phyloP scores from a whole-genome alignment of 2,329 filamentous ascomycete genomes.

The Pyricularia grisea region DNA sequence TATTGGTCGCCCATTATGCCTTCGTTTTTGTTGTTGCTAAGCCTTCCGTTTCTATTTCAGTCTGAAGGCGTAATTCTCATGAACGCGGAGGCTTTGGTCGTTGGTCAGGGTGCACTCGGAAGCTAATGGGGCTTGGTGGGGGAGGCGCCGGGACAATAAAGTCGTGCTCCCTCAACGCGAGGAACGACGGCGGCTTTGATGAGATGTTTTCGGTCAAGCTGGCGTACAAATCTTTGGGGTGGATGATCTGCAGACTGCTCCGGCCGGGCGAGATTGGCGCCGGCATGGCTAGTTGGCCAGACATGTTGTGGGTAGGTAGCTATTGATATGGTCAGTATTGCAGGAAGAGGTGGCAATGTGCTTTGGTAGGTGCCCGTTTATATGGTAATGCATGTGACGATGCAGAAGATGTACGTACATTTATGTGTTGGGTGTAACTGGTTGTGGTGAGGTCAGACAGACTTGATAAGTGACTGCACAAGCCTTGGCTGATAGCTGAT shows the following conservation, averaged over 20 bases:
- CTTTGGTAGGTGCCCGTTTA: not conserved
- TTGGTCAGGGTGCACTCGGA: conserved; percentile 37
- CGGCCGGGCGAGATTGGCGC: conserved; percentile 37
- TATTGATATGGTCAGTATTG: not conserved
- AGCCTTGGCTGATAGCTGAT: not conserved
- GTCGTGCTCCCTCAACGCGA: conserved; percentile 42
- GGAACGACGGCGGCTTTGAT: conserved; percentile 24
- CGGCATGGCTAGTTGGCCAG: conserved; percentile 33
- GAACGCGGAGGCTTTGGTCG: conserved; percentile 32
- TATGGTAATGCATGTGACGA: not conserved
- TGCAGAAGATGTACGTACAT: not conserved
- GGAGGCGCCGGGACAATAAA: conserved; percentile 57
- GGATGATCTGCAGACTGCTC: conserved; percentile 33
- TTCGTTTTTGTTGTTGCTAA: not conserved
- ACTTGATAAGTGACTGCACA: not conserved
- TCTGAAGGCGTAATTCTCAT: not conserved
- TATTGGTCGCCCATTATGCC: not conserved
- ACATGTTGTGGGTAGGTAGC: conserved; percentile 23
- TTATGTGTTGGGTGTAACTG: not conserved
- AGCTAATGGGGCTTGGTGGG: conserved; percentile 54
- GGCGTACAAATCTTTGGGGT: conserved; percentile 41
- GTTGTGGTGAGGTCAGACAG: not conserved
- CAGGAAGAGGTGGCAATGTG: not conserved
- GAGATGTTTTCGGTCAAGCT: conserved; percentile 42
- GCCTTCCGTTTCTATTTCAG: not conserved